phyloP scores from a whole-genome alignment of 768 basidiomycete species.

The Leucosporidium creatinivorum region DNA sequence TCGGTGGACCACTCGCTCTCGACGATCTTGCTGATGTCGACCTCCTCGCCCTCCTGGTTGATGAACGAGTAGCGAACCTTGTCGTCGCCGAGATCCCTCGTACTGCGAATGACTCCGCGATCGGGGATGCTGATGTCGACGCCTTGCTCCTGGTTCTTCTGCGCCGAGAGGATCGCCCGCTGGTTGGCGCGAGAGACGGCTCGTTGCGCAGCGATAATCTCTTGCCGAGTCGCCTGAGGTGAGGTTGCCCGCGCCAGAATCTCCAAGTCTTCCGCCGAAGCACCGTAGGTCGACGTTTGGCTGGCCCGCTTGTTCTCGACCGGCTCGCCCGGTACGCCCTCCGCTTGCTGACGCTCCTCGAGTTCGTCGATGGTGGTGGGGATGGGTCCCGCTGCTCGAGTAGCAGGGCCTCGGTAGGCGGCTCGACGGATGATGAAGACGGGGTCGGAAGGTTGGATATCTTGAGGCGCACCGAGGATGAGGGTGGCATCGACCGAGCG shows the following conservation, averaged over 20 bases:
- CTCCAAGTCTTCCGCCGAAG: neutral
- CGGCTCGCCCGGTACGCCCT: neutral
- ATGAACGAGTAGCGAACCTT: slow-evolving; percentile 89
- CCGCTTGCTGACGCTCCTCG: slow-evolving; percentile 21
- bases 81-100: slow-evolving; percentile 53
- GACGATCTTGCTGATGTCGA: slow-evolving; percentile 86
- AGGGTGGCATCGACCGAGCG: slow-evolving; percentile 76
- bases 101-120: slow-evolving; percentile 75
- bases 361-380: slow-evolving; percentile 26
- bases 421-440: slow-evolving; percentile 50
- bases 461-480: slow-evolving; percentile 62
- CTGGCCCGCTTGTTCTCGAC: neutral
- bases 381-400: slow-evolving; percentile 5
- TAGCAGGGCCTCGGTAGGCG: slow-evolving; percentile 48
- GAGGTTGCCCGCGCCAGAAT: slow-evolving; percentile 2
- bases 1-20: slow-evolving; percentile 66
- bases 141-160: slow-evolving; percentile 74
- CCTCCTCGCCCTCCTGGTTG: slow-evolving; percentile 77
- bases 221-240: slow-evolving; percentile 56
- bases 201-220: slow-evolving; percentile 89
- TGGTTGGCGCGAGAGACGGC: slow-evolving; percentile 78
- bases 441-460: slow-evolving; percentile 75
- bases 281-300: neutral
- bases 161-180: slow-evolving; percentile 73
- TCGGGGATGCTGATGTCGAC: slow-evolving; percentile 82